Percentiles rank a stretch among this genome's conserved stretches.
Conservation (phyloP, 345 rosid species). For the Dimocarpus longan region DNA sequence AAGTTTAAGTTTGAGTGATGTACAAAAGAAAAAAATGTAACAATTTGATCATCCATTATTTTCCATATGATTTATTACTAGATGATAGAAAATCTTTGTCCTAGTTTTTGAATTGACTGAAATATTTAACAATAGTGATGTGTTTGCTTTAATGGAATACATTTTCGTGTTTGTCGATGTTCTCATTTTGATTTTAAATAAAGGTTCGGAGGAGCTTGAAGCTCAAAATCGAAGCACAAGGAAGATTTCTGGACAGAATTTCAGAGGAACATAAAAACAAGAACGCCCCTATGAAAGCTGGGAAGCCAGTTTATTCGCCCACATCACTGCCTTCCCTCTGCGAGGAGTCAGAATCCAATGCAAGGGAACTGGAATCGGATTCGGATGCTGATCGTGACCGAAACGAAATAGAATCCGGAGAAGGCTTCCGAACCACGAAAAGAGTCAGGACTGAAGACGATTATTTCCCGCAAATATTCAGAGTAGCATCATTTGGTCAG, state of each 20-base stretch:
- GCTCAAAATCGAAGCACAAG: slow-evolving; percentile 60
- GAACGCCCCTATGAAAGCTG: slow-evolving; percentile 11
- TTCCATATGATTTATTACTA: no score
- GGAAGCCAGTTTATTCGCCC: slow-evolving; percentile 31
- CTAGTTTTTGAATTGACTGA: no score
- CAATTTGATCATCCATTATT: no score
- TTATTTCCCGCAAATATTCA: slow-evolving; percentile 10
- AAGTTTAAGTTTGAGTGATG: no score
- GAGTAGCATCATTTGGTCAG: slow-evolving; percentile 13
- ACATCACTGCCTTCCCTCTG: slow-evolving; percentile 47
- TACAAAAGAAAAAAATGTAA: no score
- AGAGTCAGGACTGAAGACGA: slow-evolving; percentile 29
- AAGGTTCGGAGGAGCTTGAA: slow-evolving; percentile 57
- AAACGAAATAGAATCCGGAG: slow-evolving; percentile 31
- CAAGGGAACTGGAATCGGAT: slow-evolving; percentile 43
- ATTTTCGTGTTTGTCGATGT: not conserved
- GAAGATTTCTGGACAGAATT: slow-evolving; percentile 49
- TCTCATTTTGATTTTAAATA: not conserved
- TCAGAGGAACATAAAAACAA: slow-evolving; percentile 33
- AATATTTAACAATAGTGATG: no score
- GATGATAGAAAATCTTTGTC: no score
- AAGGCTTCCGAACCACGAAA: slow-evolving; percentile 28
- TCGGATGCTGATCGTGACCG: slow-evolving; percentile 29
- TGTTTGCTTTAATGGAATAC: no score
- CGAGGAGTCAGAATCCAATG: slow-evolving; percentile 52